Conservation (phyloP, 331 rosid species). For the Cydonia oblonga region DNA sequence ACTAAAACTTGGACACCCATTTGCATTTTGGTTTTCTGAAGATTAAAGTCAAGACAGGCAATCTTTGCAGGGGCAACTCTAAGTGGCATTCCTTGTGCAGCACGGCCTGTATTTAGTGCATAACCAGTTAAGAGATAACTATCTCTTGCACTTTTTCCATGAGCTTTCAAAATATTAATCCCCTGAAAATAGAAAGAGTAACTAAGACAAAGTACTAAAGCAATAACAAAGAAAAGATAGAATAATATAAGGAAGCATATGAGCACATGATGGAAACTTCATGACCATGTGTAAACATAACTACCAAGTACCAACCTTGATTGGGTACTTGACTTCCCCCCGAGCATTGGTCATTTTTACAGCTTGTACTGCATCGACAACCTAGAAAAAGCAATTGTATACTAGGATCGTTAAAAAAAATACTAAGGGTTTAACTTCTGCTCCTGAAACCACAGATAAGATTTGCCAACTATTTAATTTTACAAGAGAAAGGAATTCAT, state of each 20-base stretch:
- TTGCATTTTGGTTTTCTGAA: slow-evolving; percentile 99
- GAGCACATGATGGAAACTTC: neutral
- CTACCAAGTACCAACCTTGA: slow-evolving; percentile 70
- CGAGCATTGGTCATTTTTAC: slow-evolving; percentile 91
- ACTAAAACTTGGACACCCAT: slow-evolving; percentile 94
- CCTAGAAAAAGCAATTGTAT: slow-evolving; percentile 33
- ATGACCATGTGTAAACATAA: neutral
- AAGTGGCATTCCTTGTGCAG: slow-evolving; percentile 97
- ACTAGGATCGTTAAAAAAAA: neutral
- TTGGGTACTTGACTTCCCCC: slow-evolving; percentile 89
- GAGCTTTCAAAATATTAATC: slow-evolving; percentile 90
- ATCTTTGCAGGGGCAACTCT: slow-evolving; percentile 89
- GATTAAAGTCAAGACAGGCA: slow-evolving; percentile 96
- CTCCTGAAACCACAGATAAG: neutral
- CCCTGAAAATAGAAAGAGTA: slow-evolving; percentile 37
- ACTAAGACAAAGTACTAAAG: neutral
- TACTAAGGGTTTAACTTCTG: neutral
- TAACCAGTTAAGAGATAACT: slow-evolving; percentile 90
- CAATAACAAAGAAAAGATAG: neutral
- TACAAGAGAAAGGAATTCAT: neutral
- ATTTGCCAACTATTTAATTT: neutral
- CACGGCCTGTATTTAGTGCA: slow-evolving; percentile 89
- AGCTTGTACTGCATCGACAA: slow-evolving; percentile 81
- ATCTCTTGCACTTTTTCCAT: slow-evolving; percentile 89
- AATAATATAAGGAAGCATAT: neutral